phyloP scores from a whole-genome alignment of 139 green algal genomes.

The Chlamydomonas schloesseri region DNA sequence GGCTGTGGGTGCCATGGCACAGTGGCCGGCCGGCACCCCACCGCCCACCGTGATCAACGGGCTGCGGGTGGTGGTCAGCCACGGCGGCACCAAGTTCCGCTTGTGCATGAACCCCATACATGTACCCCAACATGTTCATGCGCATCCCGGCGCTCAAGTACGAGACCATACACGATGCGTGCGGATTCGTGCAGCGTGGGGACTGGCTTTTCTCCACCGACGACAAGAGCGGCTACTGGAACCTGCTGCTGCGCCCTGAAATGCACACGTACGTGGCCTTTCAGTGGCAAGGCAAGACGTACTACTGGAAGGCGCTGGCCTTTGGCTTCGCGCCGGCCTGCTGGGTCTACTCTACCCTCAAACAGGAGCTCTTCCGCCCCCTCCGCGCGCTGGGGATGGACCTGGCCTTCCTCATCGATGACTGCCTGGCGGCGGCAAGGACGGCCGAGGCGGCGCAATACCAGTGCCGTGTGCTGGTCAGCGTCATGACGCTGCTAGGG shows the following conservation, averaged over 20 bases:
- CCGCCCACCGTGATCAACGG: neutral
- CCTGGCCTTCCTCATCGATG: conserved; percentile 19
- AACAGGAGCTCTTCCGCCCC: conserved; percentile 21
- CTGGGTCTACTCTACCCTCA: neutral
- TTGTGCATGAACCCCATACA: neutral
- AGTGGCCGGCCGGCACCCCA: no score
- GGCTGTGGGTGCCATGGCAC: no score
- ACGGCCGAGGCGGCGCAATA: neutral
- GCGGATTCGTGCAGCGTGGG: neutral
- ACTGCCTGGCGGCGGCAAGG: neutral
- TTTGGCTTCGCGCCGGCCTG: conserved; percentile 17
- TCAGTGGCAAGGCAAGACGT: neutral
- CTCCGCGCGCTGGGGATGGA: neutral
- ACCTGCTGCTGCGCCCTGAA: neutral
- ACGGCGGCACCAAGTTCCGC: neutral
- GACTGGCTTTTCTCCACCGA: conserved; percentile 9
- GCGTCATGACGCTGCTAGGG: neutral
- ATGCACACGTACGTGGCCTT: neutral
- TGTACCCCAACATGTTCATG: conserved; percentile 25
- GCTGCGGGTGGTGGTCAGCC: neutral
- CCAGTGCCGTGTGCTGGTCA: conserved; percentile 15
- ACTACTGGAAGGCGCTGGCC: neutral
- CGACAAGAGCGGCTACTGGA: conserved; percentile 12
- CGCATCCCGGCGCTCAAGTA: neutral
- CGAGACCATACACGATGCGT: neutral